phyloP scores from a whole-genome alignment of 257 asterid genomes.

The Jasminum sambac region DNA sequence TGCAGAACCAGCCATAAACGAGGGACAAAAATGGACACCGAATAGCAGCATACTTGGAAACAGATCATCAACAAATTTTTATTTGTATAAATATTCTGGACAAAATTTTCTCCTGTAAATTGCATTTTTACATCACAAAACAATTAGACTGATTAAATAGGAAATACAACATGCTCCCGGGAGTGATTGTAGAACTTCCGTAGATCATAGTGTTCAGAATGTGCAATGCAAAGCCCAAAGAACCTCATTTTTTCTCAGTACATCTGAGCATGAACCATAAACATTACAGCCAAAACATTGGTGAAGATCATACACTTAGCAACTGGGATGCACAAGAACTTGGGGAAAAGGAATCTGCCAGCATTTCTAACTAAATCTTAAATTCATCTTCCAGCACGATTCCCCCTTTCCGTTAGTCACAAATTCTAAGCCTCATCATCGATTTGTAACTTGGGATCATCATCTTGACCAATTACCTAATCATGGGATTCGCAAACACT shows the following conservation, averaged over 20 bases:
- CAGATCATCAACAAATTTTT: neutral
- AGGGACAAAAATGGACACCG: neutral
- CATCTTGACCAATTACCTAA: constrained; percentile 28
- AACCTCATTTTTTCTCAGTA: constrained; percentile 28
- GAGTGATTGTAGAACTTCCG: constrained; percentile 24
- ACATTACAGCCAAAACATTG: constrained; percentile 29
- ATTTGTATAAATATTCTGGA: constrained; percentile 18
- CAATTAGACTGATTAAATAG: constrained; percentile 31
- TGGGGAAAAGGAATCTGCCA: constrained; percentile 25
- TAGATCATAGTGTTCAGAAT: constrained; percentile 24
- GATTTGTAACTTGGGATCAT: constrained; percentile 25
- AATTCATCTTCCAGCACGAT: constrained; percentile 20
- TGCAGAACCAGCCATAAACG: neutral
- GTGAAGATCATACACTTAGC: constrained; percentile 36
- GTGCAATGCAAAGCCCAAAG: constrained; percentile 19
- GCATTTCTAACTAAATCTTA: constrained; percentile 13
- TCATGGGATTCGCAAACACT: constrained; percentile 24
- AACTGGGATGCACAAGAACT: constrained; percentile 28
- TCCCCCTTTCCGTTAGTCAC: constrained; percentile 7
- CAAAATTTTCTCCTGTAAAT: constrained; percentile 40
- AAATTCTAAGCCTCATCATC: constrained; percentile 20
- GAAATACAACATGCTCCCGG: constrained; percentile 58
- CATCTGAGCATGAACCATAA: constrained; percentile 31
- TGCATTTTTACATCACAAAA: constrained; percentile 52
- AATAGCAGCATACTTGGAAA: neutral